phyloP scores from a whole-genome alignment of 2,329 filamentous ascomycete genomes.

The Aspergillus awamori region DNA sequence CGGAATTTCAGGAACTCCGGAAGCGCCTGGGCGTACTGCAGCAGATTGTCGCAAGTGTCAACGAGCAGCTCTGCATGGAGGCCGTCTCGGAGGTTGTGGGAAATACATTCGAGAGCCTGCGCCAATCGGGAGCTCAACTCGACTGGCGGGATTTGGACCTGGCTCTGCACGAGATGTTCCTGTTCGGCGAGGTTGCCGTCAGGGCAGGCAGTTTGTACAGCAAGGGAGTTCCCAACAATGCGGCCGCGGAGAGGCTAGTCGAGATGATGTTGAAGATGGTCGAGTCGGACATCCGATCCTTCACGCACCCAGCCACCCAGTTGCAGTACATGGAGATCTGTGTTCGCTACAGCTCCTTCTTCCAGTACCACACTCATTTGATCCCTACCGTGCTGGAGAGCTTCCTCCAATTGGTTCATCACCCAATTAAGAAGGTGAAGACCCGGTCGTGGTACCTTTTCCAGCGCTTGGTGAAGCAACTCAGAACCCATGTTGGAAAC shows the following conservation, averaged over 20 bases:
- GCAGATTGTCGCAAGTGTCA: constrained; percentile 86
- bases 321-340: constrained; percentile 99
- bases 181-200: constrained; percentile 93
- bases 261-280: constrained; percentile 97
- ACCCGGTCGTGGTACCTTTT: constrained; percentile 97
- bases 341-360: constrained; percentile 89
- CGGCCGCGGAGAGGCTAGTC: constrained; percentile 78
- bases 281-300: constrained; percentile 85
- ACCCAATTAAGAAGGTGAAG: constrained; percentile 82
- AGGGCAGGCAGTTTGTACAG: constrained; percentile 82
- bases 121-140: constrained; percentile 71
- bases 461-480: constrained; percentile 85
- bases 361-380: constrained; percentile 78
- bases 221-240: constrained; percentile 78
- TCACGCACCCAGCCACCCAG: constrained; percentile 87
- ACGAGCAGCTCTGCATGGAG: constrained; percentile 85
- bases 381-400: constrained; percentile 87
- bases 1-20: constrained; percentile 92
- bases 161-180: constrained; percentile 90
- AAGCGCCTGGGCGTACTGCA: constrained; percentile 88
- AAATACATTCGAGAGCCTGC: constrained; percentile 79
- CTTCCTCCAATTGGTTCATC: constrained; percentile 88
- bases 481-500: constrained; percentile 81
- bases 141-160: constrained; percentile 96
- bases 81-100: constrained; percentile 86